phyloP scores from a whole-genome alignment of 2,329 filamentous ascomycete genomes.

The Lecanicillium sp. region DNA sequence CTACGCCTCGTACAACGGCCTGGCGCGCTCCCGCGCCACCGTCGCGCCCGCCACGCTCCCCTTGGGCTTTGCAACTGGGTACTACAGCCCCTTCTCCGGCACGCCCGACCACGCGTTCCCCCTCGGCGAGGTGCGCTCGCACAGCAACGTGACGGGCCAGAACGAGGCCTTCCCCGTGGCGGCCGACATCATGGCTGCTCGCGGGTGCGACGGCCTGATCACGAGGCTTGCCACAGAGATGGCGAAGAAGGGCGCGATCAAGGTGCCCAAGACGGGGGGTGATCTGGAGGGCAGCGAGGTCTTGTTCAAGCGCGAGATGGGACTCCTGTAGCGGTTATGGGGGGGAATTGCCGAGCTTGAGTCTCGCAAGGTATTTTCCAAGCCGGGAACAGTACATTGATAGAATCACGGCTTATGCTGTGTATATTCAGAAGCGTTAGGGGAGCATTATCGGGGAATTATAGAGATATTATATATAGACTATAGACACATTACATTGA shows the following conservation, averaged over 20 bases:
- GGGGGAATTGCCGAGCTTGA: too few relatives aligned
- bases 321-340: neutral
- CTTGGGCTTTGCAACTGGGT: slow-evolving; percentile 18
- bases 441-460: too few relatives aligned
- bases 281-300: slow-evolving; percentile 22
- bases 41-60: slow-evolving; percentile 18
- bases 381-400: too few relatives aligned
- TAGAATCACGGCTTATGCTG: too few relatives aligned
- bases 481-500: neutral
- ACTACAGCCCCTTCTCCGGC: slow-evolving; percentile 24
- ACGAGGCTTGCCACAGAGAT: slow-evolving; percentile 48
- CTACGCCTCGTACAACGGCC: slow-evolving; percentile 19
- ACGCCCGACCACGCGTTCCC: slow-evolving; percentile 32
- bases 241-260: slow-evolving; percentile 41
- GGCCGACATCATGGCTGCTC: slow-evolving; percentile 34
- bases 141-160: slow-evolving; percentile 32
- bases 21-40: slow-evolving; percentile 10
- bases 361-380: too few relatives aligned
- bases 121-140: slow-evolving; percentile 36
- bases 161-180: slow-evolving; percentile 37
- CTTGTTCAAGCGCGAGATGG: slow-evolving; percentile 14
- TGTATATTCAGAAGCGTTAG: too few relatives aligned
- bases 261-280: slow-evolving; percentile 36
- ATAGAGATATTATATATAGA: slow-evolving; percentile 8
- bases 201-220: slow-evolving; percentile 50